Base-by-base conservation (phyloP, 257 asterid species). In the Prunella vulgaris region DNA sequence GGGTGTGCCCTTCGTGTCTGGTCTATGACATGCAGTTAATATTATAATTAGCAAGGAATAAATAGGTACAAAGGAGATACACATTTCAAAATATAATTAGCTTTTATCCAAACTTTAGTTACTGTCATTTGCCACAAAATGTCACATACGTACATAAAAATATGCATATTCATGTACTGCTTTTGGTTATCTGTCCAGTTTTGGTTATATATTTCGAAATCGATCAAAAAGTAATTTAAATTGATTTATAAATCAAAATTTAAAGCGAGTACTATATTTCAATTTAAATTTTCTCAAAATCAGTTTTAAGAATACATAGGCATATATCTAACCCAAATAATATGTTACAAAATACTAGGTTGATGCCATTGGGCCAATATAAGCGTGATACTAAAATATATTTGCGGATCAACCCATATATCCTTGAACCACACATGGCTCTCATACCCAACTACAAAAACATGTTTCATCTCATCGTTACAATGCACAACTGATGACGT, bases 1-100 rank as follows among this genome's bases (percentile, higher is more conserved):
- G 14, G 84, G 88, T 1, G 89, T 87, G 74, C 89, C 91, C 7
- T 83, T 78, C 69, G 75, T 80, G 14, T 53, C 86, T 40, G 81
- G 84, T 18, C 59, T 87, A 71, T 87, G 85, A 82, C 3, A 1
- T 53, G 62, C 1, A 10, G 28, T n/a, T 59, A 30, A n/a, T 58
- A 28, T 48, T 5, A 18, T 5, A 5, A n/a, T 48, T 5, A 18
- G 12, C 40, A 35, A 35, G 40, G 40, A 35, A 35, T 40, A 40
- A 10, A 10, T 2, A 13, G 17, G n/a, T n/a, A 13, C 49, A 42
- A 42, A 42, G 49, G 10, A 17, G 49, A 42, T 4, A 1, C 4
- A n/a, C n/a, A n/a, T n/a, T n/a, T n/a, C n/a, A n/a, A n/a, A n/a
- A 42, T 42, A 42, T 12, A 40, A 40, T 40, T 40, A 42, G 49